A percentile compares a stretch with the other conserved stretches of the same genome.
Conservation (phyloP, 495 filamentous ascomycete species). For the Sabuloglossum arenarium region DNA sequence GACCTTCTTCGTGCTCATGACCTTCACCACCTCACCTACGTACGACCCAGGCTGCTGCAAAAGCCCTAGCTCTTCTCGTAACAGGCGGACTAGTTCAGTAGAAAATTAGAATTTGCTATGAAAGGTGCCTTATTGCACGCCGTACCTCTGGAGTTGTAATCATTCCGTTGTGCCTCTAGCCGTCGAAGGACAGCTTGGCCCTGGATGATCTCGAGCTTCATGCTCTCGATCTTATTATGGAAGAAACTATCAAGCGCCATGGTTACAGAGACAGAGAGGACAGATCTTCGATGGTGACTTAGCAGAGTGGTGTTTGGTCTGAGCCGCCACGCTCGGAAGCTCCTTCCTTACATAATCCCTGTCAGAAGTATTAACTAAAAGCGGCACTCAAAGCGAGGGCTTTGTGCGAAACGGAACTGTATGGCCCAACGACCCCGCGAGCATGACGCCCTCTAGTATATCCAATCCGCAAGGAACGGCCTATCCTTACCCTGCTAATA, state of each 20-base stretch:
- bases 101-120: neutral
- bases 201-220: slow-evolving; percentile 99
- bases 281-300: neutral
- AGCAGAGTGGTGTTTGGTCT: neutral
- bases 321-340: neutral
- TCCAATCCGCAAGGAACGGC: too few relatives aligned
- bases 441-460: too few relatives aligned
- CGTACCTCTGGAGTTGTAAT: slow-evolving; percentile 78
- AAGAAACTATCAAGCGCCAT: slow-evolving; percentile 99
- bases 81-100: slow-evolving; percentile 44
- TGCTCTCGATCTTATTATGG: slow-evolving; percentile 98
- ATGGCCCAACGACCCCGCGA: too few relatives aligned
- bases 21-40: slow-evolving; percentile 96
- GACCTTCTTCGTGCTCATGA: slow-evolving; percentile 99
- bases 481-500: too few relatives aligned
- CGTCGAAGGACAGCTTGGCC: slow-evolving; percentile 86
- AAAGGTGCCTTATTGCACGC: neutral
- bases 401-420: too few relatives aligned
- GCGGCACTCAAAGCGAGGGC: slow-evolving; percentile 31
- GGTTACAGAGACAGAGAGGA: neutral
- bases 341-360: neutral
- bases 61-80: slow-evolving; percentile 89
- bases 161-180: slow-evolving; percentile 94
- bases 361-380: slow-evolving; percentile 9
- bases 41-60: slow-evolving; percentile 96